Evolutionary conservation across 2,329 filamentous ascomycete genomes (phyloP), one percentile per base, ranked within the genome.

Genomic region (Neopestalotiopsis sp.): DNA sequence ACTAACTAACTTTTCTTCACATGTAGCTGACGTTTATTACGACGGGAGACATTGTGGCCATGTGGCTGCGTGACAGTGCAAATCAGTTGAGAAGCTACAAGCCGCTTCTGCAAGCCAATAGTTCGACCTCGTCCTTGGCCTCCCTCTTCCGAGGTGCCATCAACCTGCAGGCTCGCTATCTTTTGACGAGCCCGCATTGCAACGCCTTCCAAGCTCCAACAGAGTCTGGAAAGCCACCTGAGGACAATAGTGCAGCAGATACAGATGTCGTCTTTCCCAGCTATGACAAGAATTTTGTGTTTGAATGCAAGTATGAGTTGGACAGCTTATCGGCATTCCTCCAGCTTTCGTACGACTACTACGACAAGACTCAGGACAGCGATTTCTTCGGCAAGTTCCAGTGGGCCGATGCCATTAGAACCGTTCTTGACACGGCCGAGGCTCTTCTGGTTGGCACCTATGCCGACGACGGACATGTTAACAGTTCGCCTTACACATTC

Each of bases 241-340:
- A 85, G 0, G 76, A 81, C 13, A 92, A 92, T 74, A 83, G 86
- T 1, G 89, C 88, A 0, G 86, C 84, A 73, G 87, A 86, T 69
- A 86, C 87, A 2, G 90, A 91, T 78, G 71, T 83, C 81, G 77
- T 79, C 81, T 88, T 67, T 86, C 91, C 92, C 2, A 81, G 85
- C 0, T 94, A 94, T 73, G 90, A 94, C 74, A 85, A 87, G 1
- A 84, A 85, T 1, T 86, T 90, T 49, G 94, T 97, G 0, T 98
- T 96, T 77, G 95, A 98, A 80, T 98, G 95, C 87, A 98, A 98
- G 80, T 98, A 96, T 80, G 95, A 98, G 81, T 89, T 98, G 61
- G 95, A 98, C 82, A 95, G 93, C 12, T 87, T 98, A 1, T 94
- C 95, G 0, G 91, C 94, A 38, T 98, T 98, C 79, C 85, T 98